These are phyloP conservation scores for Zygosaccharomyces gambellarensis DNA, from an alignment of 805 yeast genomes.

Conservation along the genomic window DNA sequence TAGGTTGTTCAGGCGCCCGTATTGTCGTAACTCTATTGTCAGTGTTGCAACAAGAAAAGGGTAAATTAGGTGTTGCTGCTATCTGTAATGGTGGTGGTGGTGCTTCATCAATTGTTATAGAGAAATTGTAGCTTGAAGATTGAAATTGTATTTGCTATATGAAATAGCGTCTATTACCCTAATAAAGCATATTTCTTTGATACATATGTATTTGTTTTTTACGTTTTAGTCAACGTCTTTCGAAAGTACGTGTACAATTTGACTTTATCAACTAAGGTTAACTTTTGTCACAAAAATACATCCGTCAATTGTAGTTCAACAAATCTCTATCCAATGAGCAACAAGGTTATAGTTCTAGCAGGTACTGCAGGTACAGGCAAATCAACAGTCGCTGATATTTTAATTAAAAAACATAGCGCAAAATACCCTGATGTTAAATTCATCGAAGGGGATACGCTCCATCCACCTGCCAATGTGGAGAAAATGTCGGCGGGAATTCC, in stretches of 20 bases:
- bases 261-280: neutral
- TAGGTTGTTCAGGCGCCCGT: constrained; percentile 96
- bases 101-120: constrained; percentile 88
- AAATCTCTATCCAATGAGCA: constrained; percentile 3
- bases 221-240: neutral
- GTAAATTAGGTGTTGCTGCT: constrained; percentile 89
- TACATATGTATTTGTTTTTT: neutral
- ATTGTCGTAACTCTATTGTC: constrained; percentile 80
- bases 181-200: neutral
- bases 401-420: constrained; percentile 37
- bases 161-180: neutral
- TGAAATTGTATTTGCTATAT: neutral
- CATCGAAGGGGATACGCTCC: constrained; percentile 82
- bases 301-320: neutral
- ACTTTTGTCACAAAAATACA: neutral
- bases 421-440: constrained; percentile 45
- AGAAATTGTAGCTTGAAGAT: constrained; percentile 42
- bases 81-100: constrained; percentile 99
- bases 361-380: constrained; percentile 98
- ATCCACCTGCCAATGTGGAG: constrained; percentile 64
- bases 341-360: constrained; percentile 59
- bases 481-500: constrained; percentile 85
- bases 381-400: constrained; percentile 60
- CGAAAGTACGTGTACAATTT: neutral
- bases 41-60: constrained; percentile 77